Base-by-base conservation (phyloP, 441 rosid genomes). In the Eruca vesicaria region DNA sequence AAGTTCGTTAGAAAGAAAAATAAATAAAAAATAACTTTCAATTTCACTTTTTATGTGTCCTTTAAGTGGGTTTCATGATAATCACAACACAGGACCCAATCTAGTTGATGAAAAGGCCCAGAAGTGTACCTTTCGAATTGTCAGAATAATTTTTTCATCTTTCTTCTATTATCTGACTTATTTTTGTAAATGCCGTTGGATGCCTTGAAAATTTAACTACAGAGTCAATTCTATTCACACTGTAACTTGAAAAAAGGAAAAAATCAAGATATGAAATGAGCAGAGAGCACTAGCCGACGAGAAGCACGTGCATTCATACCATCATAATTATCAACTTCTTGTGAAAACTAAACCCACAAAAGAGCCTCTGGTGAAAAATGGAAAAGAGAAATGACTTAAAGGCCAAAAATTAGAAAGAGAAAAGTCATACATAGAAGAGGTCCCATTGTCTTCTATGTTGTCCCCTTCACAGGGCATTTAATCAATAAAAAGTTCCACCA, bases 301-400 rank as follows among this genome's bases (percentile, higher is more conserved):
- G 68, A 45, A 58, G 80, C 80, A 77, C 80, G 76, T 77, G 80
- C 72, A 70, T 29, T 63, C 58, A 52, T 71, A 77, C 72, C 62
- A 60, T 64, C 60, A 76, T 26, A 15, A 52, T 50, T 62, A 67
- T 72, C 61, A 68, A 73, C 56, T 65, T 67, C 66, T 68, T 38
- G 71, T 73, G 61, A 68, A 63, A 45, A 43, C 28, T 55, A 68
- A 31, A 19, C 23, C 60, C 18, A 14, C 66, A 9, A 14, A 36
- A 35, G 26, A 36, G 18, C 26, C 10, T 12, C 11, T 16, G 63
- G 56, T 64, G 67, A 71, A 77, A 76, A 71, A 71, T 63, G 60
- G 45, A 66, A 60, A 72, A 71, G 68, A 66, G 80, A 77, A 58
- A 72, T 78, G 69, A 78, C 76, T 43, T 66, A 66, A 67, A 66